These are phyloP conservation scores for Voacanga thouarsii DNA, from an alignment of 257 asterid species.

Conservation along the genomic window DNA sequence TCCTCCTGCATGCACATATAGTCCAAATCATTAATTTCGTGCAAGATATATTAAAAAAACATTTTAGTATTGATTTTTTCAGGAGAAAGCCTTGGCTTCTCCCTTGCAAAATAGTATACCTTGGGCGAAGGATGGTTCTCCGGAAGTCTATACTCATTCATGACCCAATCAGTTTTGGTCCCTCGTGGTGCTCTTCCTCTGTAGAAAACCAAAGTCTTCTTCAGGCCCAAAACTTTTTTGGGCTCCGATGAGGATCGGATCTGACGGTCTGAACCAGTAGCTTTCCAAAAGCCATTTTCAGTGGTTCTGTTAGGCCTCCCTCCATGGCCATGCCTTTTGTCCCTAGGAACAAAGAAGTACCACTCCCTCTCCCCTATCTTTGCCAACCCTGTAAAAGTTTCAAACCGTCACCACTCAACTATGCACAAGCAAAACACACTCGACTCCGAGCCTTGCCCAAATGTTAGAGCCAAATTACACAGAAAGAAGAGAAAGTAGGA, in stretches of 20 bases:
- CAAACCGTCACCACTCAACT: neutral
- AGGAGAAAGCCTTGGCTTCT: neutral
- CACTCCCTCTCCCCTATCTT: conserved; percentile 75
- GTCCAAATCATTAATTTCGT: neutral
- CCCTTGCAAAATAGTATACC: conserved; percentile 27
- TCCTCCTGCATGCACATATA: conserved; percentile 40
- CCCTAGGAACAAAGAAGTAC: conserved; percentile 72
- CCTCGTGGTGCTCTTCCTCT: conserved; percentile 83
- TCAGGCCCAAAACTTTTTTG: conserved; percentile 47
- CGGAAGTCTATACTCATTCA: conserved; percentile 79
- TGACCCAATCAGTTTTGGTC: conserved; percentile 73
- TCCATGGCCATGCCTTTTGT: conserved; percentile 62
- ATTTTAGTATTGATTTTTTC: neutral
- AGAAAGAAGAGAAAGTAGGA: neutral
- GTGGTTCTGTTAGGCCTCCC: conserved; percentile 76
- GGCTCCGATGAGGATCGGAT: conserved; percentile 42
- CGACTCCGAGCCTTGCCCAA: neutral
- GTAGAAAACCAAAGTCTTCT: conserved; percentile 72
- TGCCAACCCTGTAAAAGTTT: conserved; percentile 44
- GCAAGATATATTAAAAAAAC: neutral
- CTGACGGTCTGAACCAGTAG: conserved; percentile 77
- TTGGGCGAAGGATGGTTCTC: conserved; percentile 37
- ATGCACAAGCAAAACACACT: neutral
- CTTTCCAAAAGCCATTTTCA: conserved; percentile 73
- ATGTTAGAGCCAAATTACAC: no score